A percentile compares a stretch with the other conserved stretches of the same genome.
These are phyloP conservation scores for Aspergillus phoenicis DNA, from an alignment of 2,329 filamentous ascomycete genomes.

Conservation along the genomic window DNA sequence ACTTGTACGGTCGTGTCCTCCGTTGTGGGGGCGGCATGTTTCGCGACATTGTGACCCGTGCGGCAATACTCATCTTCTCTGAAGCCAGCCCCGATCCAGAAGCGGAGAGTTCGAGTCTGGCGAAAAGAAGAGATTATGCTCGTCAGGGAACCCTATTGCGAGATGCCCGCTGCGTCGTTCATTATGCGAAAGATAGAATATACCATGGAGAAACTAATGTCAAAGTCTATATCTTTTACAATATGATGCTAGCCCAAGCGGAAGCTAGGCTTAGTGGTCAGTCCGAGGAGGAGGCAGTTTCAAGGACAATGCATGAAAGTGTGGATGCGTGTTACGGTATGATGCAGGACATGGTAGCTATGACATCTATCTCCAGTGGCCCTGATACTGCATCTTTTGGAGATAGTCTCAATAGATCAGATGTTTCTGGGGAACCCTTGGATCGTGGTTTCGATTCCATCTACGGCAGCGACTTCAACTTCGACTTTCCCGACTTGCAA, in stretches of 20 bases:
- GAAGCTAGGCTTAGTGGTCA: slow-evolving; percentile 20
- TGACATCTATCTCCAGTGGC: too few species aligned
- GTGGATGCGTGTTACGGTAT: slow-evolving; percentile 8
- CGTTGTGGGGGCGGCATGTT: slow-evolving; percentile 33
- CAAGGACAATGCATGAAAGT: slow-evolving; percentile 6
- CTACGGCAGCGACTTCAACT: not conserved
- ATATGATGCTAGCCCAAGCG: slow-evolving; percentile 29
- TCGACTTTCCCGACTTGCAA: not conserved
- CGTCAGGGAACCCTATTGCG: slow-evolving; percentile 17
- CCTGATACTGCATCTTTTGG: not conserved
- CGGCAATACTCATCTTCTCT: slow-evolving; percentile 22
- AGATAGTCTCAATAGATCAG: not conserved
- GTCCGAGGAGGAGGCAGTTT: slow-evolving; percentile 7
- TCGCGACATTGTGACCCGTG: slow-evolving; percentile 31
- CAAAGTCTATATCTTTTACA: slow-evolving; percentile 33
- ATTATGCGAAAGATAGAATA: slow-evolving; percentile 30
- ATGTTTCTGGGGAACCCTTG: not conserved
- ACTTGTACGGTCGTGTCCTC: slow-evolving; percentile 28
- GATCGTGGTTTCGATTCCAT: not conserved
- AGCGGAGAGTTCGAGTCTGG: slow-evolving; percentile 15
- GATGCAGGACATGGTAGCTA: not conserved
- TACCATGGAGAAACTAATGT: slow-evolving; percentile 36
- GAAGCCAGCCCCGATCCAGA: slow-evolving; percentile 20
- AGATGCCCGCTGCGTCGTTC: slow-evolving; percentile 24
- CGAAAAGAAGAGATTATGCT: slow-evolving; percentile 14